phyloP scores from a whole-genome alignment of 805 yeast species.

The Myxozyma neotropica region DNA sequence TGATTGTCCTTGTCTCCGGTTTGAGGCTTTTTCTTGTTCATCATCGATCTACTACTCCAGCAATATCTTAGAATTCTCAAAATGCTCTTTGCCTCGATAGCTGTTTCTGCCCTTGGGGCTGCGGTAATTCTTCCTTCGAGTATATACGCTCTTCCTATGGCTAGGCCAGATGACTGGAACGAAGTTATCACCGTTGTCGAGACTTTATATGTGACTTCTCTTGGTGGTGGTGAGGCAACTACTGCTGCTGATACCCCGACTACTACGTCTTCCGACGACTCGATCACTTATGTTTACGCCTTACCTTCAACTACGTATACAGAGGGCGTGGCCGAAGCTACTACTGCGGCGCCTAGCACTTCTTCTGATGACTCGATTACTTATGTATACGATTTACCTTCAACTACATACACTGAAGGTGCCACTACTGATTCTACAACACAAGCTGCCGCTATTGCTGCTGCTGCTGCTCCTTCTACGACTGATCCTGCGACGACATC shows the following conservation, averaged over 20 bases:
- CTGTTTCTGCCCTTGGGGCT: neutral
- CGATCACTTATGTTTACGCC: neutral
- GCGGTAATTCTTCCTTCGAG: neutral
- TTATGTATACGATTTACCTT: neutral
- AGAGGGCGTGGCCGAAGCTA: neutral
- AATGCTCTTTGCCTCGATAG: neutral
- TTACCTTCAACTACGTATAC: constrained; percentile 3
- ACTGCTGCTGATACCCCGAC: neutral
- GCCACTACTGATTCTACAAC: neutral
- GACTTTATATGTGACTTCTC: neutral
- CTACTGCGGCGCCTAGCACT: neutral
- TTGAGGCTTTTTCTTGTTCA: too few species aligned
- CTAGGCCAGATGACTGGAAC: neutral
- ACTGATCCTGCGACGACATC: neutral
- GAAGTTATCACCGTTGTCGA: neutral
- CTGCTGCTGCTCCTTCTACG: neutral
- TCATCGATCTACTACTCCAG: too few species aligned
- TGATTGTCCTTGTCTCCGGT: too few species aligned
- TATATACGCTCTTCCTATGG: neutral
- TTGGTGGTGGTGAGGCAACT: neutral
- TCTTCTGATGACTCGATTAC: neutral
- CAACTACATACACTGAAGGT: neutral
- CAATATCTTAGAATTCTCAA: too few species aligned
- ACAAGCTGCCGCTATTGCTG: neutral
- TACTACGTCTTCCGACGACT: neutral